Base-by-base conservation (phyloP, 2,329 filamentous ascomycete genomes). In the Calycina marina region DNA sequence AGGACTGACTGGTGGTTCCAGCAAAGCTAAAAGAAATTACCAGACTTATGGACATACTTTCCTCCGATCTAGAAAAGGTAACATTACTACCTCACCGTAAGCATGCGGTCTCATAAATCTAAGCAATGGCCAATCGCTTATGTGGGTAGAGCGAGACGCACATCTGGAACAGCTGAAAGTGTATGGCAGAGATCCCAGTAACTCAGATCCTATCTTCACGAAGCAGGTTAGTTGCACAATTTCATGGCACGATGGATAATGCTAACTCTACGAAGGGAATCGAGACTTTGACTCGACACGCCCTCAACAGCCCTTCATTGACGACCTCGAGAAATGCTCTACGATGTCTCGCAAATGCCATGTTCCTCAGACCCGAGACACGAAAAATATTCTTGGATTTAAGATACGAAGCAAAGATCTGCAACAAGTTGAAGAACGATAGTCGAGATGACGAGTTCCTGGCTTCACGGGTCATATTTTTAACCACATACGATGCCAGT, bases 391-490 rank as follows among this genome's bases (percentile, higher is more conserved):
- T 90, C 32, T 74, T 84, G 10, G 72, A 85, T 46, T 59, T 82
- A 14, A 77, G 69, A 6, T 77, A 72, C 48, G 70, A 71, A 25
- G 58, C 64, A 11, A 78, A 76, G 45, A 72, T 77, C 12, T 84
- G 82, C 37, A 64, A 70, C 35, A 72, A 69, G 40, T 65, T 93
- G 25, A 77, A 77, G 63, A 74, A 67, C 36, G 77, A 84, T 40
- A 76, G 65, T 44, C 65, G 69, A 34, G 85, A 96, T 39, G 78
- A 93, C 44, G 86, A 96, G 50, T 94, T 96, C 54, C 63, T 96
- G 2, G 59, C 69, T 38, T 77, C 77, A n/a, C 70, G 84, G 32
- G 72, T 92, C 26, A 59, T 92, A 11, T 86, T 93, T 46, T 63
- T 90, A 8, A 69, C 76, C 18, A 92, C 84, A 1, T 92, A 92